Evolutionary conservation across 768 basidiomycete species (phyloP).

Genomic region (Lactarius psammicola): DNA sequence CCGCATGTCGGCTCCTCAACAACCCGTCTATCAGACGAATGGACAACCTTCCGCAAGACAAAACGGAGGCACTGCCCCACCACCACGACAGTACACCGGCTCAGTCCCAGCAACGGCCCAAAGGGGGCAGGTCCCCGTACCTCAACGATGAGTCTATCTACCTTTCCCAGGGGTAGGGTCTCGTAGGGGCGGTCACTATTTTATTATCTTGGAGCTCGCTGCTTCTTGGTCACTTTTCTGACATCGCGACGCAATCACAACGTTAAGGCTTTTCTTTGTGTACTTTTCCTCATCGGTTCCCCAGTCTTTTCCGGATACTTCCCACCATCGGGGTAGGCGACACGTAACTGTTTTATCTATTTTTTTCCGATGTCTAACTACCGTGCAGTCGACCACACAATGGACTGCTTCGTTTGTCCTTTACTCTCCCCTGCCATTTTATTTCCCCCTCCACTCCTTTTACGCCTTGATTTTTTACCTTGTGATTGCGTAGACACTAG

Average conservation of each 20-base stretch:
- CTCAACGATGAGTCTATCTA: constrained; percentile 24
- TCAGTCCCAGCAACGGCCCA: constrained; percentile 27
- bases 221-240: constrained; percentile 14
- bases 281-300: neutral
- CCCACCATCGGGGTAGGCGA: constrained; percentile 11
- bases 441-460: neutral
- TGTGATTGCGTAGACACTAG: constrained; percentile 23
- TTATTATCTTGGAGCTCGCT: constrained; percentile 3
- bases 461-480: constrained; percentile 21
- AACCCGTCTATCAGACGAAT: constrained; percentile 36
- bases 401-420: constrained; percentile 11
- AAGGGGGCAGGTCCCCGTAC: constrained; percentile 31
- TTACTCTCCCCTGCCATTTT: neutral
- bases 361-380: constrained; percentile 24
- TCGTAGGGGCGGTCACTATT: constrained; percentile 1
- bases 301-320: neutral
- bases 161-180: too few species aligned
- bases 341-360: constrained; percentile 21
- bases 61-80: constrained; percentile 32
- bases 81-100: constrained; percentile 27
- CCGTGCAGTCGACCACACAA: constrained; percentile 7
- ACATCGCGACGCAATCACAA: constrained; percentile 19
- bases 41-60: constrained; percentile 31
- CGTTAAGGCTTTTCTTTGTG: constrained; percentile 16
- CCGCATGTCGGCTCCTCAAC: constrained; percentile 28